Base-by-base conservation (phyloP, 2,329 filamentous ascomycete species). In the Apiospora saccharicola region DNA sequence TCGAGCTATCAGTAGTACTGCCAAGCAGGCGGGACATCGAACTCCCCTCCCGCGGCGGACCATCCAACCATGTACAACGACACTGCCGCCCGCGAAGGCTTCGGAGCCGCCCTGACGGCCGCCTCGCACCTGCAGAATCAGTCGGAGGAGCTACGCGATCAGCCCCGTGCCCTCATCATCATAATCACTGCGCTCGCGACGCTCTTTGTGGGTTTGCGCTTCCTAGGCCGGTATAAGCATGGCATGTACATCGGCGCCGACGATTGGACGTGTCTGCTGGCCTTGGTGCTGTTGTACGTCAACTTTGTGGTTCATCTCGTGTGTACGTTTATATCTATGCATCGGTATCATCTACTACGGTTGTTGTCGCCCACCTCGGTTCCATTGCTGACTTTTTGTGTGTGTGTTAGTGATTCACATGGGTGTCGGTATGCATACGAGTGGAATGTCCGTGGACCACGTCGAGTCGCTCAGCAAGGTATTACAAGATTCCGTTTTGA, bases 391-490 rank as follows among this genome's bases (percentile, higher is more conserved):
- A 68, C 24, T 8, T 14, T 10, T 30, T 41, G 2, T 22, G 14
- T 19, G n/a, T 34, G 44, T 41, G 7, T 16, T 5, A 70, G 68
- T 57, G 22, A 41, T 57, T 41, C 16, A 26, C 12, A n/a, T 24
- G 47, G 68, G 68, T 12, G 4, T 70, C 4, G 68, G 68, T 16
- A 6, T 19, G 8, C 68, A 70, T 47, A 26, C 14, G 2, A 26
- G 68, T 30, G n/a, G 22, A 16, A 14, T 70, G 14, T 16, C 47
- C 19, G 30, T 70, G 30, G 46, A 47, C 12, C 19, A 70, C 12
- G 13, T 70, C 12, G 46, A 70, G 47, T 26, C 37, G 16, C 37
- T 70, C 13, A 44, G 16, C n/a, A 70, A 57, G 68, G 68, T 70
- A 53, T 4, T 13, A 13, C 16, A 3, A 6, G 19, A 61, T 10